These are phyloP conservation scores for Climacium dendroides DNA, from an alignment of 225 moss, liverwort and hornwort genomes.

Conservation along the genomic window DNA sequence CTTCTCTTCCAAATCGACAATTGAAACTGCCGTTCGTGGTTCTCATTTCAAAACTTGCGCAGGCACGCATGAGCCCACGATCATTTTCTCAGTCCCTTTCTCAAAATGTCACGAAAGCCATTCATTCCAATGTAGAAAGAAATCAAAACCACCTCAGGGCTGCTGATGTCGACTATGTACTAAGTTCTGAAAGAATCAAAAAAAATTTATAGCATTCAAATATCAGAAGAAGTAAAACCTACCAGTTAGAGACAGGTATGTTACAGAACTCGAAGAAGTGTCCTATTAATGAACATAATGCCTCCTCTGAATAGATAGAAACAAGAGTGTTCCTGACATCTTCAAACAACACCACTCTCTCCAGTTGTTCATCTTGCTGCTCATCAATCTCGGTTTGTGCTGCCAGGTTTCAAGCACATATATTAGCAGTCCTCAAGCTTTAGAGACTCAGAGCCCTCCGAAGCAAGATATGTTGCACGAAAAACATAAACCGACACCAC, in stretches of 20 bases:
- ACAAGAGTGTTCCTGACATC: conserved; percentile 66
- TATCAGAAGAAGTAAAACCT: background rate
- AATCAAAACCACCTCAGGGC: background rate
- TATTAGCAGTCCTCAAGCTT: background rate
- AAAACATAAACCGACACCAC: background rate
- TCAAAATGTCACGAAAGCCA: background rate
- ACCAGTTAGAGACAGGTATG: conserved; percentile 68
- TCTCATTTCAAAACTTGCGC: background rate
- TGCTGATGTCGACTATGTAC: background rate
- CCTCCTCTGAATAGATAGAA: conserved; percentile 50
- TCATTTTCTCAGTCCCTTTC: background rate
- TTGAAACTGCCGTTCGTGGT: background rate
- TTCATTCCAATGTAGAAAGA: background rate
- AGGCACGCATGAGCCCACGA: background rate
- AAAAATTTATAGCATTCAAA: background rate
- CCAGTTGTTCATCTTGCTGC: conserved; percentile 60
- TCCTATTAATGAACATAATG: conserved; percentile 40
- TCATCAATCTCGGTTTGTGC: conserved; percentile 28
- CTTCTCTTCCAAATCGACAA: background rate
- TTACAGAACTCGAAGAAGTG: conserved; percentile 73
- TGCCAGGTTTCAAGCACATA: conserved; percentile 23
- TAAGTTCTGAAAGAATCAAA: background rate
- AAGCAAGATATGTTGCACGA: background rate
- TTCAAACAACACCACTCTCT: conserved; percentile 71
- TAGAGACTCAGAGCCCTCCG: background rate